These are phyloP conservation scores for Trichoderma atrobrunneum DNA, from an alignment of 2,329 filamentous ascomycete species.

Conservation along the genomic window DNA sequence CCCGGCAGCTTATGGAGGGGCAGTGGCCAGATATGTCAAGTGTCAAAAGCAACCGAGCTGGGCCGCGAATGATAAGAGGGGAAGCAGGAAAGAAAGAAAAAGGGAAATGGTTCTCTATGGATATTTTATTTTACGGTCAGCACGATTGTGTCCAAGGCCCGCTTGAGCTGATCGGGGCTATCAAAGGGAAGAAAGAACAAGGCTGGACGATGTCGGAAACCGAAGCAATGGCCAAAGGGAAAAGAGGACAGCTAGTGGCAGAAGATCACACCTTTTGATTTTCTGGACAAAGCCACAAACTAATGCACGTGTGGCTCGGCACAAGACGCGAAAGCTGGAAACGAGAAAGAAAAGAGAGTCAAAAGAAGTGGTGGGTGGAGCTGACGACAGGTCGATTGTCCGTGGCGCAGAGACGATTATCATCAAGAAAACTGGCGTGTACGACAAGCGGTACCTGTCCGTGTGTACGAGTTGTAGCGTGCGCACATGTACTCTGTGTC, in stretches of 20 bases:
- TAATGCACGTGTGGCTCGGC: slow-evolving; percentile 20
- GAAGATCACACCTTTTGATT: slow-evolving; percentile 4
- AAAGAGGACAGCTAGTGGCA: slow-evolving; percentile 17
- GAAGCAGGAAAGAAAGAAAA: not conserved
- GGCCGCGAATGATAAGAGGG: not conserved
- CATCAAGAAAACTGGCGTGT: not conserved
- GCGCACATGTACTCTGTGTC: not conserved
- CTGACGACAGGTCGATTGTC: slow-evolving; percentile 5
- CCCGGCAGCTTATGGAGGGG: slow-evolving; percentile 12
- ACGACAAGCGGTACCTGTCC: not conserved
- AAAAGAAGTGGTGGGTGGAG: slow-evolving; percentile 16
- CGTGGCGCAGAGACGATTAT: slow-evolving; percentile 10
- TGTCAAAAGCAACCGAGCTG: not conserved
- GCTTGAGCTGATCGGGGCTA: not conserved
- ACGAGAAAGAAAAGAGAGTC: slow-evolving; percentile 2
- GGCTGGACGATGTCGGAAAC: not conserved
- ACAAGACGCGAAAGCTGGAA: slow-evolving; percentile 4
- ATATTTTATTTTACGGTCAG: not conserved
- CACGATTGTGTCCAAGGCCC: not conserved
- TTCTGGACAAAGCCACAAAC: slow-evolving; percentile 10
- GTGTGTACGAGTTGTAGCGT: not conserved
- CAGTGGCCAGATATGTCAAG: slow-evolving; percentile 6
- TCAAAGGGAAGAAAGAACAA: slow-evolving; percentile 9
- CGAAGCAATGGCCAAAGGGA: not conserved
- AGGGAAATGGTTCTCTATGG: not conserved